Evolutionary conservation across 495 filamentous ascomycete species (phyloP), one percentile per base, ranked within the genome.

Genomic region (Aspergillus haitiensis): DNA sequence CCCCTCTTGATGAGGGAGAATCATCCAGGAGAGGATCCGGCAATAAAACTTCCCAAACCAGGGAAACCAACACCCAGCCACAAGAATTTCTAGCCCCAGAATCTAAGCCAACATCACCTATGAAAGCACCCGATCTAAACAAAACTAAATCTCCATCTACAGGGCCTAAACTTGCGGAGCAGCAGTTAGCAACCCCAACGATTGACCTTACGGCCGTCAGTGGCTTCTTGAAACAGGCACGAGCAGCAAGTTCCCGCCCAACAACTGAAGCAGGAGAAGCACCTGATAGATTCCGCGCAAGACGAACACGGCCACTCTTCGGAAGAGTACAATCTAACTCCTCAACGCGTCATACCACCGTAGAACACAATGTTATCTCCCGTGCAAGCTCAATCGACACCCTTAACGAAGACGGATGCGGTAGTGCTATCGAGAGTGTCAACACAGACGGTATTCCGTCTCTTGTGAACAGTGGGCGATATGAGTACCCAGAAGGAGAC

Each of bases 321-420:
- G 81, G 81, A 32, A 73, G 81, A 40, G 80, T 77, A 7, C 68
- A 74, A 31, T 82, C 79, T 1, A 72, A 76, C 39, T 59, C 75
- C 27, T 76, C 75, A 31, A 52, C 55, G 32, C 69, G 67, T 60
- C 21, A 27, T 27, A 27, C 21, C 21, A 62, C 61, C 35, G 52
- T 52, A 4, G 21, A 72, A 6, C 59, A 55, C 32, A 61, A 56
- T 10, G 48, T 31, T 2, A 61, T 67, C 52, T 81, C 78, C 31
- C 79, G 79, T 44, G 81, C 80, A 44, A 82, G 80, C 69, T 82
- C 79, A 35, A 76, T 82, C 56, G 81, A 82, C 53, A 82, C 80
- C 9, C 66, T 82, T n/a, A 82, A 83, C 60, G 81, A 80, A 34
- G 81, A 83, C 51, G 81, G 81, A 13, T 66, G 77, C 34, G 81